Percentiles rank a stretch among this genome's conserved stretches.
These are phyloP conservation scores for Colletotrichum sp. DNA, from an alignment of 2,329 filamentous ascomycete genomes.

Conservation along the genomic window DNA sequence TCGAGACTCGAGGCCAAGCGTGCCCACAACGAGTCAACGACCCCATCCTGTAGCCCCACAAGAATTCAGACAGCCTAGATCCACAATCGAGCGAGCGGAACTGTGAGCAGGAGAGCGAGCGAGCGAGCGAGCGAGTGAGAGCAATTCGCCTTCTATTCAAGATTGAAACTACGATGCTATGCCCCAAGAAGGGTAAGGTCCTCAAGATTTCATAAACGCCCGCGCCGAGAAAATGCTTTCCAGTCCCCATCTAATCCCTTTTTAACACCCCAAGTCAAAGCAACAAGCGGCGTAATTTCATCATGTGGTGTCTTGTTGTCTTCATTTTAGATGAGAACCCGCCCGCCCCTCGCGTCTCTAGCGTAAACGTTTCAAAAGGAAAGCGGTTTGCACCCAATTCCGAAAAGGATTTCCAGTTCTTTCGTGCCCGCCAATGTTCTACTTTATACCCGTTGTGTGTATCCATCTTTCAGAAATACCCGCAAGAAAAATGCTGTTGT, in stretches of 20 bases:
- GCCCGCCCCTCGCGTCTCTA: background rate
- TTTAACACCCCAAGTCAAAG: background rate
- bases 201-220: background rate
- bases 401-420: background rate
- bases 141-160: background rate
- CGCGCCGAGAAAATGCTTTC: background rate
- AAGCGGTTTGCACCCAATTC: background rate
- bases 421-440: background rate
- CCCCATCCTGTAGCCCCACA: background rate
- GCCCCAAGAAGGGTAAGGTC: background rate
- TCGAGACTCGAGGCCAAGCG: background rate
- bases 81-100: background rate
- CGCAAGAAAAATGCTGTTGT: background rate
- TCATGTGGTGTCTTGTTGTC: background rate
- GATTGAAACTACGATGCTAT: background rate
- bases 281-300: background rate
- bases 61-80: background rate
- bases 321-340: background rate
- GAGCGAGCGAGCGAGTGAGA: background rate
- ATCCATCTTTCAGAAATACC: background rate
- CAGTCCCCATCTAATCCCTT: background rate
- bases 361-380: background rate
- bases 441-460: background rate
- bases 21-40: background rate
- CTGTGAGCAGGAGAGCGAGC: background rate